Evolutionary conservation across 208 protist species (phyloP), one percentile per base, ranked within the genome.

Genomic region (Phytomonas francai): DNA sequence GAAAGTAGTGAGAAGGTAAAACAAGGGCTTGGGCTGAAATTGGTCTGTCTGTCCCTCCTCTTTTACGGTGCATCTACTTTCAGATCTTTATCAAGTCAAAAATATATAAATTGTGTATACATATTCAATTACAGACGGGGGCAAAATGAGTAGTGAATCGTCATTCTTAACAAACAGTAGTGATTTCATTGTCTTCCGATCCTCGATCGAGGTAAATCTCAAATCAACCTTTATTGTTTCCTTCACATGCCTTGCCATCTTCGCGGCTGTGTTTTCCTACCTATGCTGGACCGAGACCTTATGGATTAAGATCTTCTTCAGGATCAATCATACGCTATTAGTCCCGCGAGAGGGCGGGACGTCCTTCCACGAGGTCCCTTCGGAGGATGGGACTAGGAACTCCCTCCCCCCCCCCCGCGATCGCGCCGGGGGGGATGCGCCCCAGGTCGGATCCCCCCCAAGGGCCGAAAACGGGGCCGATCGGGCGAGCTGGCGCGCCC

Each of bases 281-380:
- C 56, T 91, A 16, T 58, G 77, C 60, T 68, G 58, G 54, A 81
- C 77, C 22, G 57, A 56, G 22, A 70, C 80, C 25, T 66, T 92
- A 61, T 92, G 86, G 85, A 54, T 92, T 29, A 88, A 89, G 65
- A 81, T 85, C 3, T 78, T 92, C 51, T 94, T 89, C 73, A 67
- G 89, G 4, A 64, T 83, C 2, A 94, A 92, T 65, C 89, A 94
- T 78, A 92, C 86, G 22, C 34, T 85, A 39, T 71, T 83, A 42
- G 76, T 83, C 5, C 56, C 65, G 5, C 60, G 68, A 25, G 54
- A 45, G 9, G 62, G 51, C 6, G 27, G 12, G 39, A 42, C 45
- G 32, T 6, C 61, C 0, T 39, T 63, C 9, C 22, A 57, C 2
- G 54, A 25, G 22, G 32, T 45, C 14, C 59, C 67, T 25, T 12